These are phyloP conservation scores for Calendula officinalis DNA, from an alignment of 129 eudicot genomes.

Conservation along the genomic window DNA sequence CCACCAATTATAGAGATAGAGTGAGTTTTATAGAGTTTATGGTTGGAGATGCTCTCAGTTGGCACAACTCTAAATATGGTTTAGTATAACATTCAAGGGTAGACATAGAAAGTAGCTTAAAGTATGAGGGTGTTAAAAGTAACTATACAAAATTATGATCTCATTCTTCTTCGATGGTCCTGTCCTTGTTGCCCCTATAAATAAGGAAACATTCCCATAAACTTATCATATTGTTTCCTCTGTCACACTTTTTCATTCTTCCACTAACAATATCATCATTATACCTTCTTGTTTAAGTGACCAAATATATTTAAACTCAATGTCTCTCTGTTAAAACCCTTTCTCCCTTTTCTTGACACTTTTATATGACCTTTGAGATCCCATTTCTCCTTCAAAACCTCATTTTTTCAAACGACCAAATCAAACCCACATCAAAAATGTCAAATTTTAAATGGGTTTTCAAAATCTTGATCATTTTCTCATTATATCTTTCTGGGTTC, in stretches of 20 bases:
- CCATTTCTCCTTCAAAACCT: slow-evolving; percentile 6
- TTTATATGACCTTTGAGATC: slow-evolving; percentile 24
- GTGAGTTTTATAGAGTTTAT: too few species aligned
- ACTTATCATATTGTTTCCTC: slow-evolving; percentile 34
- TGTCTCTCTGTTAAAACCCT: slow-evolving; percentile 28
- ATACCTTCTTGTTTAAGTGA: slow-evolving; percentile 61
- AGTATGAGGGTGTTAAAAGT: slow-evolving; percentile 26
- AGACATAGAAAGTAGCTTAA: slow-evolving; percentile 3
- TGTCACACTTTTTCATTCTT: slow-evolving; percentile 22
- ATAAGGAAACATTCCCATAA: slow-evolving; percentile 37
- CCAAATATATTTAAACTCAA: slow-evolving; percentile 16
- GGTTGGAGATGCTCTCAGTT: too few species aligned
- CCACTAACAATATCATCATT: slow-evolving; percentile 59
- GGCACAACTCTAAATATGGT: not conserved
- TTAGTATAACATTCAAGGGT: slow-evolving; percentile 6
- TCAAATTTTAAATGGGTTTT: slow-evolving; percentile 37
- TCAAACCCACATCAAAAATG: slow-evolving; percentile 51
- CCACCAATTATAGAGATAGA: too few species aligned
- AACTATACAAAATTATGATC: slow-evolving; percentile 10
- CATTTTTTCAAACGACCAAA: slow-evolving; percentile 24
- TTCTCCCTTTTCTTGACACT: slow-evolving; percentile 8
- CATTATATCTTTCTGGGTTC: slow-evolving; percentile 16
- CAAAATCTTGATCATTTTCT: slow-evolving; percentile 34
- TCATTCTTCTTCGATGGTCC: slow-evolving; percentile 13
- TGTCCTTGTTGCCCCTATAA: slow-evolving; percentile 45